Conservation (phyloP, 768 basidiomycete genomes). For the Tephrocybe rancida region DNA sequence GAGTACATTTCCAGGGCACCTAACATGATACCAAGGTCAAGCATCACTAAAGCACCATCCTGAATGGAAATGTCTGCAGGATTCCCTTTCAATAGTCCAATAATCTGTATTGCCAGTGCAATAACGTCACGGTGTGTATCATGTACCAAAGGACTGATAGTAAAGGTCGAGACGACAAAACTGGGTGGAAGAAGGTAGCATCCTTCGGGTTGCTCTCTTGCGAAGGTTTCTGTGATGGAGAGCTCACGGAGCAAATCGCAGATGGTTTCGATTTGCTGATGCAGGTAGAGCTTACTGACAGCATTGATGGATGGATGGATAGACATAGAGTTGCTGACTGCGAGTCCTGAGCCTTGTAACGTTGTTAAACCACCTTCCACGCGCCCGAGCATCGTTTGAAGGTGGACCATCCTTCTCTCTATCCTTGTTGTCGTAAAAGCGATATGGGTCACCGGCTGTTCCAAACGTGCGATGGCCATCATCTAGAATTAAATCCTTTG, state of each 20-base stretch:
- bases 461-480: conserved; percentile 14
- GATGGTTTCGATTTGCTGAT: conserved; percentile 15
- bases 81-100: conserved; percentile 6
- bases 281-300: conserved; percentile 12
- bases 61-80: conserved; percentile 13
- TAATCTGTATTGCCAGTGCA: conserved; percentile 10
- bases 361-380: conserved; percentile 13
- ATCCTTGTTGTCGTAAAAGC: neutral
- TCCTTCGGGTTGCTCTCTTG: conserved; percentile 5
- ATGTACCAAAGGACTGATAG: neutral
- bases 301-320: conserved; percentile 7
- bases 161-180: conserved; percentile 3
- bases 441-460: conserved; percentile 8
- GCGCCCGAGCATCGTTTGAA: conserved; percentile 8
- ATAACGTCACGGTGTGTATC: conserved; percentile 11
- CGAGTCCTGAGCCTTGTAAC: neutral
- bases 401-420: neutral
- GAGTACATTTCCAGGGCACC: conserved; percentile 18
- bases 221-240: conserved; percentile 6
- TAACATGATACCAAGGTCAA: conserved; percentile 14
- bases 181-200: conserved; percentile 11
- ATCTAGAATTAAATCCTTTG: neutral
- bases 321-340: neutral
- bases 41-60: conserved; percentile 18
- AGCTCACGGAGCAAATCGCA: conserved; percentile 10